Base-by-base conservation (phyloP, 768 basidiomycete species). In the Paxillus involutus region DNA sequence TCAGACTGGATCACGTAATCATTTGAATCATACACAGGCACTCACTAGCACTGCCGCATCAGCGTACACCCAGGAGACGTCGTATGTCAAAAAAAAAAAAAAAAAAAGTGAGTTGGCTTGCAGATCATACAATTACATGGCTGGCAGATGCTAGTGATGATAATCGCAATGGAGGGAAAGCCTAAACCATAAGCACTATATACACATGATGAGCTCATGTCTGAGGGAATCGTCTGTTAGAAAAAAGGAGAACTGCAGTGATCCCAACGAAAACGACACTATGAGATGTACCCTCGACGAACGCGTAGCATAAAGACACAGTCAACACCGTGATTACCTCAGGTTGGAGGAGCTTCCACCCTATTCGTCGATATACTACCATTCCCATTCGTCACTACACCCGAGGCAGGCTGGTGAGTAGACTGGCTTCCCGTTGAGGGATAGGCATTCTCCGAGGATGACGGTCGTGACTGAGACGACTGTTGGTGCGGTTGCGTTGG, bases 391-490 rank as follows among this genome's bases (percentile, higher is more conserved):
- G 64, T 69, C 73, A 80, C 53, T 62, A 61, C 54, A 30, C 53
- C 52, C 35, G 65, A 71, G 59, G 64, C 62, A 56, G 59, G 58
- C 44, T 50, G 69, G 46, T 67, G 68, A 52, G 63, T 59, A 29
- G 61, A 56, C 57, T 73, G 68, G 30, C 73, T 73, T 26, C 69
- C 66, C 16, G 72, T 70, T 30, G 82, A 73, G 6, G 81, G 69
- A 63, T 77, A 82, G 37, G 73, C 59, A 65, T 84, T 83, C 71
- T 86, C 84, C 2, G 86, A 83, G 3, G 87, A 84, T 35, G 78
- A 75, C 16, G 84, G 83, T 43, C 84, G 81, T 16, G 84, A 82
- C 47, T 71, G 73, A 40, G 75, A 70, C 6, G 72, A 69, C 13
- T 73, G 72, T 14, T 63, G 70, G 21, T 59, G 58, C 43, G 62